Percentiles rank a stretch among this genome's conserved stretches.
Evolutionary conservation across 2,329 filamentous ascomycete species (phyloP).

Genomic region (Botrytis hyacinthi): DNA sequence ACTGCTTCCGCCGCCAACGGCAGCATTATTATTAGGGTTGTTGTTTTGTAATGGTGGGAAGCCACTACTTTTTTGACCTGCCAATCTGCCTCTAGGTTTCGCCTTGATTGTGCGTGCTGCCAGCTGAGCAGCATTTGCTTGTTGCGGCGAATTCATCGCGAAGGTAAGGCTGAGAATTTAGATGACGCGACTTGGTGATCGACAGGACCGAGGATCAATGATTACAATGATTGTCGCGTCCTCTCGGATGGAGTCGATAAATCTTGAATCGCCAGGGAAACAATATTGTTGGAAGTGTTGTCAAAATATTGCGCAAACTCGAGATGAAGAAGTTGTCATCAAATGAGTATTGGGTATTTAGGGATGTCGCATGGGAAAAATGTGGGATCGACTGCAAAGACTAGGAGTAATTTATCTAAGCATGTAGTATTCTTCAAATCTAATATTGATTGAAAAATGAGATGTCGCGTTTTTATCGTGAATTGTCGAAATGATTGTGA

Average conservation of each 20-base stretch:
- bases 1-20: conserved; percentile 18
- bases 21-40: neutral
- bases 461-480: neutral
- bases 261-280: neutral
- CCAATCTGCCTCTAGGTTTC: conserved; percentile 23
- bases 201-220: conserved; percentile 8
- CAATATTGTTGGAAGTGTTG: neutral
- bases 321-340: conserved; percentile 2
- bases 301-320: neutral
- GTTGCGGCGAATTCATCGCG: conserved; percentile 31
- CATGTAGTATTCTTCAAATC: neutral
- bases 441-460: neutral
- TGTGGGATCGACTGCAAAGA: conserved; percentile 4
- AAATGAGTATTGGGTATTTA: conserved; percentile 2
- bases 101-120: conserved; percentile 37
- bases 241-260: conserved; percentile 2
- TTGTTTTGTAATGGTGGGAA: conserved; percentile 17
- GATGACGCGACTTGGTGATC: conserved; percentile 6
- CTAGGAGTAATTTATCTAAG: conserved; percentile 10
- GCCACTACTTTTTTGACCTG: conserved; percentile 3
- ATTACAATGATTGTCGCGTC: conserved; percentile 11
- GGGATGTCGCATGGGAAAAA: neutral
- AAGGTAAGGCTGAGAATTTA: neutral
- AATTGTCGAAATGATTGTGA: neutral
- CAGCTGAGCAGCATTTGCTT: conserved; percentile 39